Conservation (phyloP, 2,329 filamentous ascomycete species). For the Didymella exigua region DNA sequence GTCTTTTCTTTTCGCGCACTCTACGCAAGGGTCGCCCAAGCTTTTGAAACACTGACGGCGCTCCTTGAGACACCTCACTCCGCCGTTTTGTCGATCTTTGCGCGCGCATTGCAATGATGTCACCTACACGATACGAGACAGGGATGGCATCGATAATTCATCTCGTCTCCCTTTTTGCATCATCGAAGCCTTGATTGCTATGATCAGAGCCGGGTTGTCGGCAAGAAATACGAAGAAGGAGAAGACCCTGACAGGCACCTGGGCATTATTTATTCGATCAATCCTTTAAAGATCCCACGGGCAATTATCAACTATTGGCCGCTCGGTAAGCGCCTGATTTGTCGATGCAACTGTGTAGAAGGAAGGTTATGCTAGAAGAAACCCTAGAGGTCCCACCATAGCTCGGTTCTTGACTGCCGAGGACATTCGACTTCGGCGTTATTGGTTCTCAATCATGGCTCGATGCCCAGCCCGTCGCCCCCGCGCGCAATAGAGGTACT, state of each 20-base stretch:
- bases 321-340: conserved; percentile 9
- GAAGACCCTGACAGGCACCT: background rate
- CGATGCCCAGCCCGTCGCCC: background rate
- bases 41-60: conserved; percentile 1
- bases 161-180: conserved; percentile 2
- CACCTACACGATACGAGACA: background rate
- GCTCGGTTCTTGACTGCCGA: background rate
- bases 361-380: background rate
- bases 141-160: conserved; percentile 8
- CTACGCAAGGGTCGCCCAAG: background rate
- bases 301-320: background rate
- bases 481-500: background rate
- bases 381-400: background rate
- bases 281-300: background rate
- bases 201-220: conserved; percentile 14
- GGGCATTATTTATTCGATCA: conserved; percentile 18
- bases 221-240: conserved; percentile 2
- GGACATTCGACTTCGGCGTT: background rate
- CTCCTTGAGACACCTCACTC: conserved; percentile 4
- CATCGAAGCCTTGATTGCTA: background rate
- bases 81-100: conserved; percentile 8
- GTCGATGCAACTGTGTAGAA: background rate
- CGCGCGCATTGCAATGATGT: conserved; percentile 12
- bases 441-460: background rate
- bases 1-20: background rate